Conservation (phyloP, 2,329 filamentous ascomycete genomes). For the Penicillium janthinellum region DNA sequence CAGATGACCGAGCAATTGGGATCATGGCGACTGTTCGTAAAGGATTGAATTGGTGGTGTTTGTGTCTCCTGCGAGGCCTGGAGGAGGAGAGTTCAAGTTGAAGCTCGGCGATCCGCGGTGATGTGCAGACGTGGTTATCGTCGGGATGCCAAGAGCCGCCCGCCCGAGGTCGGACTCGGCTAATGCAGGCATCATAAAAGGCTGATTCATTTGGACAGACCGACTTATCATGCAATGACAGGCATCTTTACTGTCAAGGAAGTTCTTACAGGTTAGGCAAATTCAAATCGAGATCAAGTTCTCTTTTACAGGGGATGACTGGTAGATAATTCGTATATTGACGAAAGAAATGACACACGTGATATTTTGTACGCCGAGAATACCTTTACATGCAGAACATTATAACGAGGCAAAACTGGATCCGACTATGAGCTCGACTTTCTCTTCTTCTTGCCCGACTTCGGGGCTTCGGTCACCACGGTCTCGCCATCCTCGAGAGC, state of each 20-base stretch:
- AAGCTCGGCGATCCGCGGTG: conserved; percentile 30
- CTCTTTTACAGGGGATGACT: not conserved
- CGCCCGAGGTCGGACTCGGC: conserved; percentile 41
- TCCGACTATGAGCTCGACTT: conserved; percentile 41
- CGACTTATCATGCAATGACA: not conserved
- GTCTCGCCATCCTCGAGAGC: conserved; percentile 47
- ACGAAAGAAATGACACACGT: conserved; percentile 30
- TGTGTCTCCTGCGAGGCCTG: conserved; percentile 13
- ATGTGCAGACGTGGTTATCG: conserved; percentile 36
- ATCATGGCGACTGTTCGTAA: conserved; percentile 29
- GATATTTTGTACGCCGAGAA: conserved; percentile 37
- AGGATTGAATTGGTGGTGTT: conserved; percentile 8
- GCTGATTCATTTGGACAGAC: conserved; percentile 7
- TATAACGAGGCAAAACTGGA: conserved; percentile 26
- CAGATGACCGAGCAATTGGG: conserved; percentile 42
- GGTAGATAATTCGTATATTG: not conserved
- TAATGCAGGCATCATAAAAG: conserved; percentile 31
- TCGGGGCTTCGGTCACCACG: conserved; percentile 24
- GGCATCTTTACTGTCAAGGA: not conserved
- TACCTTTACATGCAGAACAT: conserved; percentile 38
- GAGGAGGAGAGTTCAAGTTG: conserved; percentile 19
- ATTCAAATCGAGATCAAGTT: not conserved
- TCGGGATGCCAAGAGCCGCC: conserved; percentile 39
- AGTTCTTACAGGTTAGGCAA: not conserved
- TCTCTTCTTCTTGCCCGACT: conserved; percentile 42